Base-by-base conservation (phyloP, 2,329 filamentous ascomycete species). In the Ophiocordyceps camponoti-saundersi region DNA sequence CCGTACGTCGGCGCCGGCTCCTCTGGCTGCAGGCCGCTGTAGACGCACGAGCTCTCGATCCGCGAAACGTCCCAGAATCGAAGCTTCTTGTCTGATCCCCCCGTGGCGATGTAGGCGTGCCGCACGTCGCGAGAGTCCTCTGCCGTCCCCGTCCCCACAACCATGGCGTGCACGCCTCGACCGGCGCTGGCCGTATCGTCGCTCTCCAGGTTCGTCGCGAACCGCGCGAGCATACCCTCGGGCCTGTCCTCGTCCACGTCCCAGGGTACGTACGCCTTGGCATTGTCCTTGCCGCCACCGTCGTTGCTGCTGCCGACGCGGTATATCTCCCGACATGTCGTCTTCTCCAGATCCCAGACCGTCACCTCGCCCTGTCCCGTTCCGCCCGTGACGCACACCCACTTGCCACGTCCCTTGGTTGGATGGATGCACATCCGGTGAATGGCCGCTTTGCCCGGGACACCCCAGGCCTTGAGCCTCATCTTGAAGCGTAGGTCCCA, bases 401-500 rank as follows among this genome's bases (percentile, higher is more conserved):
- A 90, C 59, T 82, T 82, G 12, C 85, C 84, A 42, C 85, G 79
- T 1, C 84, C 83, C 59, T 81, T 85, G 22, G 74, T 75, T 0
- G 88, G 87, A 57, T 94, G 87, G 1, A 94, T 70, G 48, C 78
- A 73, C 16, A 98, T 71, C 30, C 87, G 76, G 55, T 90, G 82
- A 51, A 96, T 86, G 18, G 85, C 72, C 1, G 82, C 79, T 50
- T 85, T 85, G 21, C 85, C 86, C 0, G 85, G 80, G 26, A 95
- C 75, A 1, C 87, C 87, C 87, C 89, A 96, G 15, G 82, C 85
- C 60, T 85, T 88, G 22, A 96, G 69, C 21, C 87, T 78, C 55
- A 96, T 76, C 53, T 80, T 83, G 70, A 98, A 98, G n/a, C 92
- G 82, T 40, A 98, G 71, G 62, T 98, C 92, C 92, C 92, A 98